phyloP scores from a whole-genome alignment of 345 rosid genomes.

The Hibiscus mutabilis region DNA sequence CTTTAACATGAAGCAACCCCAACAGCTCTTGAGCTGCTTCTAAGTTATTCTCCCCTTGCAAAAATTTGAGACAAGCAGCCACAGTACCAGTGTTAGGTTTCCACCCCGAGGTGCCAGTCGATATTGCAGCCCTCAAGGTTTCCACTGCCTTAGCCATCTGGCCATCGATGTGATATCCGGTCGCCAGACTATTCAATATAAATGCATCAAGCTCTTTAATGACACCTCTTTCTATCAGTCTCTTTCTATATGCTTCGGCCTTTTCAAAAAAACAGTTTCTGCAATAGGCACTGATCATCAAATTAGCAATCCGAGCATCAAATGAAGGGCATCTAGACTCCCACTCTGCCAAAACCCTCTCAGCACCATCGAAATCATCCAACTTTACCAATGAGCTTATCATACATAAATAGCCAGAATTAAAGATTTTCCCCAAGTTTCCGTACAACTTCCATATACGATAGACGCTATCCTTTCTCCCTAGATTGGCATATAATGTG shows the following conservation, averaged over 20 bases:
- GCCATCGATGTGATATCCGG: conserved; percentile 25
- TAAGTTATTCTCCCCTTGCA: conserved; percentile 23
- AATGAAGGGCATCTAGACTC: conserved; percentile 17
- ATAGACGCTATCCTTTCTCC: conserved; percentile 41
- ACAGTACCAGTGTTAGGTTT: conserved; percentile 24
- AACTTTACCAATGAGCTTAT: conserved; percentile 46
- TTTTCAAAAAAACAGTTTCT: conserved; percentile 41
- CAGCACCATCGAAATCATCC: conserved; percentile 47
- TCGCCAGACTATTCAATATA: conserved; percentile 38
- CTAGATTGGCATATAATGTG: conserved; percentile 34
- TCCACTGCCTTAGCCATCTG: conserved; percentile 43
- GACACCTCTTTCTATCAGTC: conserved; percentile 22
- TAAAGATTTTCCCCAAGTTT: conserved; percentile 20
- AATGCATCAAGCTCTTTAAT: conserved; percentile 19
- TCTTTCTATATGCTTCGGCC: conserved; percentile 37
- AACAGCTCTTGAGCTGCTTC: conserved; percentile 20
- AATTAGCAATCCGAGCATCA: conserved; percentile 37
- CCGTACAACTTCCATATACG: conserved; percentile 54
- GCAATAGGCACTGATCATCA: conserved; percentile 42
- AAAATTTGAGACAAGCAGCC: conserved; percentile 35
- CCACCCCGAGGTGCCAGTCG: conserved; percentile 25
- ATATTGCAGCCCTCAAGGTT: conserved; percentile 32
- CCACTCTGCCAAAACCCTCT: conserved; percentile 53
- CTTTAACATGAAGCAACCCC: conserved; percentile 7
- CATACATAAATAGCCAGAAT: conserved; percentile 38